A percentile compares a stretch with the other conserved stretches of the same genome.
Evolutionary conservation across 441 rosid genomes (phyloP).

Genomic region (Arabidopsis lyrata): DNA sequence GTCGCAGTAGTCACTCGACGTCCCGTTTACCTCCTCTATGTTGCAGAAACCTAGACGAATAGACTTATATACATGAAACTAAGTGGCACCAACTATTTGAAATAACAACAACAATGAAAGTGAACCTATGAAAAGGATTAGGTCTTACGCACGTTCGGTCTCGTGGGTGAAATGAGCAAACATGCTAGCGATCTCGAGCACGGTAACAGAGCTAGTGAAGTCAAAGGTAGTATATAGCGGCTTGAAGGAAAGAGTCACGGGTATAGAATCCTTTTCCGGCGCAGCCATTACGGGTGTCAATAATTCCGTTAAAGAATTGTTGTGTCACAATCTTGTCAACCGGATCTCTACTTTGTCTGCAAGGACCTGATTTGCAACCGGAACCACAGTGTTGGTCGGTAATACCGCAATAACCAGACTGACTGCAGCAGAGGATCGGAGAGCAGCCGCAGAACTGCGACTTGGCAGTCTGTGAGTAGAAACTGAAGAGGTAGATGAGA

Average conservation of each 20-base stretch:
- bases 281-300: constrained; percentile 43
- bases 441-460: constrained; percentile 56
- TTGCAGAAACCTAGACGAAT: constrained; percentile 58
- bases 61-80: too few species aligned
- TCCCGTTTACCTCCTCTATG: constrained; percentile 57
- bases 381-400: constrained; percentile 43
- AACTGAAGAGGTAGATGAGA: constrained; percentile 32
- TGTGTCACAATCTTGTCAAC: constrained; percentile 50
- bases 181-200: constrained; percentile 72
- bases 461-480: constrained; percentile 33
- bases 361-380: constrained; percentile 59
- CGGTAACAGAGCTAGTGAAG: constrained; percentile 53
- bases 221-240: constrained; percentile 45
- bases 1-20: constrained; percentile 56
- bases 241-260: constrained; percentile 51
- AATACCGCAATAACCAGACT: constrained; percentile 51
- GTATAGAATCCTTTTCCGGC: constrained; percentile 59
- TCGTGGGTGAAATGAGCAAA: constrained; percentile 70
- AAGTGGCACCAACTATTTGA: too few species aligned
- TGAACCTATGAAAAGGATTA: neutral
- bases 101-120: too few species aligned
- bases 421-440: constrained; percentile 52
- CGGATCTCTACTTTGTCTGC: constrained; percentile 44
- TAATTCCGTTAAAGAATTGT: constrained; percentile 51
- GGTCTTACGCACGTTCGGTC: constrained; percentile 50